Base-by-base conservation (phyloP, 2,329 filamentous ascomycete species). In the Paraphoma sp. region DNA sequence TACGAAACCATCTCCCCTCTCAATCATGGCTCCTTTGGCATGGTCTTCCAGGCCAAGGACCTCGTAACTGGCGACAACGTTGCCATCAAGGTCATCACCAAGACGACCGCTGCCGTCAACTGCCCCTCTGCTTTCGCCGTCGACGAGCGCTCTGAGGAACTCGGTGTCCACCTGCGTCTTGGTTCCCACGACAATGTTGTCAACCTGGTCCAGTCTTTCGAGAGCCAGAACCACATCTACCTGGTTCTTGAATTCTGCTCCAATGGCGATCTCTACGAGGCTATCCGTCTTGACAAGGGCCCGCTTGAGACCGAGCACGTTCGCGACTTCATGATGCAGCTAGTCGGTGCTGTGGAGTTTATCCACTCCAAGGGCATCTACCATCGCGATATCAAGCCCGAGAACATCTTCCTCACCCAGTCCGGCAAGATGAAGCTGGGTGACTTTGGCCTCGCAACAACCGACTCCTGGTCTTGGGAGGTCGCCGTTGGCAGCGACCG, bases 301-400 rank as follows among this genome's bases (percentile, higher is more conserved):
- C 95, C 95, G 3, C 79, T 96, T 49, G 92, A 97, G 82, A 98
- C 95, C 2, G 93, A 97, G 75, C 93, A 99, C 76, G 95, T 99
- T 58, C 92, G 95, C 64, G 91, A 92, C 64, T 97, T 98, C 82
- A 98, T 99, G 95, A 83, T 97, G 57, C 88, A 99, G 80, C 87
- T 99, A 33, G 86, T 99, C 51, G 89, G 91, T 74, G 92, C 94
- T 48, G 90, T 99, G 48, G 88, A 91, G 60, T 93, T 92, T 78
- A 92, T 97, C 79, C 95, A 99, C 78, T 85, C 86, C 62, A 93
- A 93, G 77, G 93, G 92, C 63, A 87, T 98, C 73, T 97, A 93
- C 77, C 95, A 99, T 75, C 91, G 95, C 59, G 95, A 99, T 78
- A 97, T 99, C 86, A 99, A 99, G 82, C 95, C 95, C 0, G 95